phyloP scores from a whole-genome alignment of 805 yeast species.

The Vanderwaltozyma tropicalis region DNA sequence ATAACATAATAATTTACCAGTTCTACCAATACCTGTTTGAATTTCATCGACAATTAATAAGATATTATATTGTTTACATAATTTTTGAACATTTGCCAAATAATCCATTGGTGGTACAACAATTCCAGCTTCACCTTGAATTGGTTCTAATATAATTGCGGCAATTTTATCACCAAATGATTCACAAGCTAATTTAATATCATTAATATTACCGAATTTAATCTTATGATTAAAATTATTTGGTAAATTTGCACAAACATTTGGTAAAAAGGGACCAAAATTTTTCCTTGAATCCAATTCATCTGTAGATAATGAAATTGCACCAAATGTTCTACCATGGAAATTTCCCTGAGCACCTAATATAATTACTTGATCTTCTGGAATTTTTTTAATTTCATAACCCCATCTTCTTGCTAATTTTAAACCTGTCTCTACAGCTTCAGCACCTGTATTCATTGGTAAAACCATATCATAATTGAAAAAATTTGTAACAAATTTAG shows the following conservation, averaged over 20 bases:
- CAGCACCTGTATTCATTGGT: constrained; percentile 99
- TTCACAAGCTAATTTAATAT: constrained; percentile 70
- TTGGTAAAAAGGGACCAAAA: constrained; percentile 81
- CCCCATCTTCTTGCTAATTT: constrained; percentile 98
- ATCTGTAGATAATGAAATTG: constrained; percentile 93
- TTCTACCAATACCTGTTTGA: constrained; percentile 96
- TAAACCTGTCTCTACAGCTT: constrained; percentile 92
- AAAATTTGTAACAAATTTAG: constrained; percentile 79
- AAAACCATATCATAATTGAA: constrained; percentile 86
- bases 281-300: constrained; percentile 72
- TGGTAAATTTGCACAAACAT: constrained; percentile 79
- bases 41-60: constrained; percentile 91
- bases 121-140: constrained; percentile 97
- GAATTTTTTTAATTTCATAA: constrained; percentile 74
- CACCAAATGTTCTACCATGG: constrained; percentile 94
- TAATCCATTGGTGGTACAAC: constrained; percentile 85
- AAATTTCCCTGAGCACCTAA: constrained; percentile 83
- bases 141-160: constrained; percentile 87
- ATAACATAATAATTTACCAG: constrained; percentile 86
- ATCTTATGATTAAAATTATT: constrained; percentile 41
- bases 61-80: constrained; percentile 77
- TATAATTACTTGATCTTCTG: constrained; percentile 74
- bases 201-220: constrained; percentile 80
- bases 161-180: constrained; percentile 83
- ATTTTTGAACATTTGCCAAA: constrained; percentile 55